Conservation (phyloP, 2,329 filamentous ascomycete genomes). For the Fragosphaeria purpurea region DNA sequence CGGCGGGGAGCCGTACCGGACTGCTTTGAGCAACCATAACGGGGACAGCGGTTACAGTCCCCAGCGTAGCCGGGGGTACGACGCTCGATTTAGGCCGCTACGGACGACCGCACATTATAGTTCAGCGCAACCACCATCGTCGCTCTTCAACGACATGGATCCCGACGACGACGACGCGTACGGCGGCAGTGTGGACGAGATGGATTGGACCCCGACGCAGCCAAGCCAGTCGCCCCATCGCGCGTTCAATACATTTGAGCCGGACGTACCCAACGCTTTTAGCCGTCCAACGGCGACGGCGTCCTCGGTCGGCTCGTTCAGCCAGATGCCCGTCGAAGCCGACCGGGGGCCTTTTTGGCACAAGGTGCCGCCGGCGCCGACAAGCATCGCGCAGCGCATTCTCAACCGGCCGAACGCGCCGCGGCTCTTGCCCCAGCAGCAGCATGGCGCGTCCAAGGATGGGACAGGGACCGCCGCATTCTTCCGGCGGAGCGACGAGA, state of each 20-base stretch:
- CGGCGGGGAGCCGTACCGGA: neutral
- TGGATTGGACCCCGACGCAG: conserved; percentile 64
- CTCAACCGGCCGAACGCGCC: conserved; percentile 52
- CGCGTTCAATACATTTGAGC: conserved; percentile 39
- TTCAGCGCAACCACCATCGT: no score
- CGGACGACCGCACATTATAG: neutral
- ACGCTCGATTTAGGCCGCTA: neutral
- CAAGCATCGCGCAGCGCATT: conserved; percentile 51
- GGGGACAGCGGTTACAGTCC: neutral
- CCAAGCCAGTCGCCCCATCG: conserved; percentile 38
- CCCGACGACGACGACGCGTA: neutral
- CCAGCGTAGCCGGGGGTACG: conserved; percentile 7
- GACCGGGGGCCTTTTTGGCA: conserved; percentile 54
- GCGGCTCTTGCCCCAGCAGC: conserved; percentile 28
- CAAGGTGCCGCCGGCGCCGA: conserved; percentile 59
- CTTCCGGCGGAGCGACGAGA: neutral
- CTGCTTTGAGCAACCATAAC: neutral
- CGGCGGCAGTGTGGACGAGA: conserved; percentile 37
- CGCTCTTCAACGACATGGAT: no score
- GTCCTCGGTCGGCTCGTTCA: conserved; percentile 33
- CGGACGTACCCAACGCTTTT: conserved; percentile 13
- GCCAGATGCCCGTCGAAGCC: conserved; percentile 32
- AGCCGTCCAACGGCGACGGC: conserved; percentile 22
- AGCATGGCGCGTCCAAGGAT: conserved; percentile 3
- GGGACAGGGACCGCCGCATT: no score